These are phyloP conservation scores for Vitis rotundifolia DNA, from an alignment of 164 flowering plant genomes.

Conservation along the genomic window DNA sequence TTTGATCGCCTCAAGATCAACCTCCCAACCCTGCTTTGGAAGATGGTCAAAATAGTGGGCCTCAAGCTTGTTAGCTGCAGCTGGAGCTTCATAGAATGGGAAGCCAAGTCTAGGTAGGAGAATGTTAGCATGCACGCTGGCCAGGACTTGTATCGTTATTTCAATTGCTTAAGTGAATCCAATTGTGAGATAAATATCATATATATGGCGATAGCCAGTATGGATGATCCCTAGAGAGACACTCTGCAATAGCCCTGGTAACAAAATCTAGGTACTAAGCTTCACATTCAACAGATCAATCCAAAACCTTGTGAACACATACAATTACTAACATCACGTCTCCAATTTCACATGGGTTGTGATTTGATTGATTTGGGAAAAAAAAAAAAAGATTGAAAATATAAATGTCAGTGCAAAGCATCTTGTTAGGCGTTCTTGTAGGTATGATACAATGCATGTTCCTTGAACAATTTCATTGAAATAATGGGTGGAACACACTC, in stretches of 20 bases:
- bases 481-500: no score
- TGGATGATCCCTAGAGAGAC: slow-evolving; percentile 1
- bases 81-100: not conserved
- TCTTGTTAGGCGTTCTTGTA: no score
- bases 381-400: no score
- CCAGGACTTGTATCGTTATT: not conserved
- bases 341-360: no score
- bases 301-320: no score
- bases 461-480: no score
- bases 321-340: no score
- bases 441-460: no score
- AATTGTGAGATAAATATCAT: not conserved
- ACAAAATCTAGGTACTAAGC: not conserved
- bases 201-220: not conserved
- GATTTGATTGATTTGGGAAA: no score
- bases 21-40: slow-evolving; percentile 7
- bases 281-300: no score
- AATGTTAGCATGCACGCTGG: not conserved
- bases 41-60: slow-evolving; percentile 6
- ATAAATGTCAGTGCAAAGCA: no score
- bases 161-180: slow-evolving; percentile 1
- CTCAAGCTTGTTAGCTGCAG: not conserved
- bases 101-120: not conserved
- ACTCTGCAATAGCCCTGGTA: slow-evolving; percentile 6
- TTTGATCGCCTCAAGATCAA: slow-evolving; percentile 4